These are phyloP conservation scores for Suillus bovinus DNA, from an alignment of 768 basidiomycete species.

Conservation along the genomic window DNA sequence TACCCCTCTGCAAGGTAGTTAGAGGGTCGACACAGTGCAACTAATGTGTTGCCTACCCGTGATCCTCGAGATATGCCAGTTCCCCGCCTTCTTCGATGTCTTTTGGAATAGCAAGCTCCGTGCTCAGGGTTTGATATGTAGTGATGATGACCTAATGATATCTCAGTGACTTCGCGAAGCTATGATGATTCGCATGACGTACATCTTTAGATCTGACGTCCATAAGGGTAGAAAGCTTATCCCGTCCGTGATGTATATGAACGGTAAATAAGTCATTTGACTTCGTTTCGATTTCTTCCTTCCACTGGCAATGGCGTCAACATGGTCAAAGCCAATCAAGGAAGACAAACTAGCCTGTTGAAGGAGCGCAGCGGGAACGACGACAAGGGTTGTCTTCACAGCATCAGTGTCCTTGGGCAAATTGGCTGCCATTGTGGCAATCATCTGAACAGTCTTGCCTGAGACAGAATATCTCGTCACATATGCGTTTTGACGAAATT, in stretches of 20 bases:
- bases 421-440: constrained; percentile 75
- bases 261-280: constrained; percentile 62
- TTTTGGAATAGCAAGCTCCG: constrained; percentile 55
- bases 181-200: constrained; percentile 13
- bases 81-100: constrained; percentile 50
- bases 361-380: constrained; percentile 76
- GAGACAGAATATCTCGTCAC: neutral
- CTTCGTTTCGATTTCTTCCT: constrained; percentile 70
- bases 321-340: neutral
- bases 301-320: constrained; percentile 48
- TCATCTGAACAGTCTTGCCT: constrained; percentile 80
- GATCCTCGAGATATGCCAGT: constrained; percentile 43
- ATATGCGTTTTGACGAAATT: constrained; percentile 1
- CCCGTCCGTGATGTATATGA: constrained; percentile 71
- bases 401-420: constrained; percentile 48
- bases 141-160: constrained; percentile 64
- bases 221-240: constrained; percentile 58
- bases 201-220: constrained; percentile 57
- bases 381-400: constrained; percentile 62
- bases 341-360: constrained; percentile 48
- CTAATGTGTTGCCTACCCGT: constrained; percentile 45
- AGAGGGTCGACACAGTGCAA: constrained; percentile 3
- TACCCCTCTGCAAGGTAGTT: constrained; percentile 45
- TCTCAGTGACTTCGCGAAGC: constrained; percentile 1
- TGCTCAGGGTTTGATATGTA: constrained; percentile 71